phyloP scores from a whole-genome alignment of 2,329 filamentous ascomycete species.

The Paracorniculantispora psalliotae region DNA sequence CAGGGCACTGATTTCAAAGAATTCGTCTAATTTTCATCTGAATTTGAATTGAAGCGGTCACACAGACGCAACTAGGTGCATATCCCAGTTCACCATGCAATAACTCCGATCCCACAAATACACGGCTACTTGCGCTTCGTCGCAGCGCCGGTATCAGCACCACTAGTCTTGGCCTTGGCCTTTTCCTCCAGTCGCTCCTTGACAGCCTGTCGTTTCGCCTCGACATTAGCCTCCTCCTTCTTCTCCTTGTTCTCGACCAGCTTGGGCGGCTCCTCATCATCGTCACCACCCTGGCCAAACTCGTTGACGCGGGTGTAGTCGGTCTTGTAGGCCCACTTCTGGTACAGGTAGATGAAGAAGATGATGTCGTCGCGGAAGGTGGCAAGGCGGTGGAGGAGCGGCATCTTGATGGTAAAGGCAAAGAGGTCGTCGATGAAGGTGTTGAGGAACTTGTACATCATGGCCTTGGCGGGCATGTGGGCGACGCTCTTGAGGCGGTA shows the following conservation, averaged over 20 bases:
- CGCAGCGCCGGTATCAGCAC: conserved; percentile 42
- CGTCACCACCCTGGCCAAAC: conserved; percentile 97
- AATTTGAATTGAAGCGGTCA: too few species aligned
- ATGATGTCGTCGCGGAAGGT: conserved; percentile 94
- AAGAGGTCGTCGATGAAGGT: conserved; percentile 99
- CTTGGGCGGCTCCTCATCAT: conserved; percentile 48
- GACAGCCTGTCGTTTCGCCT: conserved; percentile 31
- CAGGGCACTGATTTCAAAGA: too few species aligned
- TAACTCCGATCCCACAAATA: not conserved
- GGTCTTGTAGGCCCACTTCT: conserved; percentile 85
- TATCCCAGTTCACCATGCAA: too few species aligned
- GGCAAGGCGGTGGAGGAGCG: conserved; percentile 82
- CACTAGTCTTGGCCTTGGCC: conserved; percentile 41
- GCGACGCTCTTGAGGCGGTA: conserved; percentile 93
- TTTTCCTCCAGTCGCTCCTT: conserved; percentile 28
- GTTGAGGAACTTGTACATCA: conserved; percentile 98
- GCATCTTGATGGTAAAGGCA: conserved; percentile 99
- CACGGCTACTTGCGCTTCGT: conserved; percentile 36
- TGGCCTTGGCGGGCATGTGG: conserved; percentile 93
- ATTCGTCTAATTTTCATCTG: too few species aligned
- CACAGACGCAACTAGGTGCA: too few species aligned
- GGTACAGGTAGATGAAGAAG: conserved; percentile 97
- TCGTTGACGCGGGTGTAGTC: conserved; percentile 94
- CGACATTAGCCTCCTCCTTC: conserved; percentile 34
- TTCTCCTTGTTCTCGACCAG: conserved; percentile 32